Evolutionary conservation across 805 yeast genomes (phyloP).

Genomic region (Metschnikowia sp.): DNA sequence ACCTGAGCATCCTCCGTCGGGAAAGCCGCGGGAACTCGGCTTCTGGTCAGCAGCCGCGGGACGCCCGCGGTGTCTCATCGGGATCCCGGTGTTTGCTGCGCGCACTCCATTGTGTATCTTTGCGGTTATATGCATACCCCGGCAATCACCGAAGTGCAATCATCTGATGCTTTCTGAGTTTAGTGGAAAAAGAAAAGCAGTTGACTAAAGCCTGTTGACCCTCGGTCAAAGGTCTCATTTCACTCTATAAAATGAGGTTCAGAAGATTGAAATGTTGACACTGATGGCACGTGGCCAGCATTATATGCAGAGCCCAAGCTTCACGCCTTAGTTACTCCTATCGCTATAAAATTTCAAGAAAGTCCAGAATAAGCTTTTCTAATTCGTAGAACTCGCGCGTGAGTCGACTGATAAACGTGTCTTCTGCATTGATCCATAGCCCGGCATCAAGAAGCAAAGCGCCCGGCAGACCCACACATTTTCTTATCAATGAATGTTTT

Average conservation of each 20-base stretch:
- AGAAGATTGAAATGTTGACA: no score
- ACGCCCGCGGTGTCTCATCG: background rate
- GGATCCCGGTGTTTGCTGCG: background rate
- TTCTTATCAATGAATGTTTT: background rate
- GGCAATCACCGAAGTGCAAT: no score
- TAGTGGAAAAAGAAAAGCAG: no score
- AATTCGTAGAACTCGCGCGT: constrained; percentile 3
- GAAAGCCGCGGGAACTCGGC: constrained; percentile 2
- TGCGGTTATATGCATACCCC: no score
- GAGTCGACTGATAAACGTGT: constrained; percentile 2
- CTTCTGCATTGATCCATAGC: constrained; percentile 5
- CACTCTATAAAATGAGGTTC: no score
- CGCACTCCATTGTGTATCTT: background rate
- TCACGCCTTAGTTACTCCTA: no score
- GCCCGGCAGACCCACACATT: constrained; percentile 1
- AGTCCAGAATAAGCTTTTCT: constrained; percentile 7
- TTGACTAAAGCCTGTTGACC: no score
- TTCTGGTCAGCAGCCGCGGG: background rate
- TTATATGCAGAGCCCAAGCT: no score
- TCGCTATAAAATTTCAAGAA: background rate
- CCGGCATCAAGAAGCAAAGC: background rate
- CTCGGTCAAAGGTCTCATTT: no score
- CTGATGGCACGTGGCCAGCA: no score
- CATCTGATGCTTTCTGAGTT: no score
- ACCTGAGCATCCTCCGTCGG: background rate